A percentile compares a stretch with the other conserved stretches of the same genome.
phyloP scores from a whole-genome alignment of 768 basidiomycete genomes.

The Russula sp. region DNA sequence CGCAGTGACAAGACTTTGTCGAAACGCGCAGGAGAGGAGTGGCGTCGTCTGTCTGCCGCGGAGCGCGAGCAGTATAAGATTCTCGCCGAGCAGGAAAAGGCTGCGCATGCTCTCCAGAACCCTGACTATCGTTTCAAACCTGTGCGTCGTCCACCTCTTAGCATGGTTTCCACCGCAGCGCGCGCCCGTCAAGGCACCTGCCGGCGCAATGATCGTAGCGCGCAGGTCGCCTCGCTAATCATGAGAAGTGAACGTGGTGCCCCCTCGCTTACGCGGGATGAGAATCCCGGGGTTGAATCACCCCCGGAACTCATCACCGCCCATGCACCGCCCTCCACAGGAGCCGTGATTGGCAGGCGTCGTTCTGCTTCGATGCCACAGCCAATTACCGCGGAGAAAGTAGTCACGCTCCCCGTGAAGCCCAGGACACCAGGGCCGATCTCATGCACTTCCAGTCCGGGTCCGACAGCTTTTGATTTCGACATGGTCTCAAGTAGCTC shows the following conservation, averaged over 20 bases:
- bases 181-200: neutral
- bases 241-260: constrained; percentile 15
- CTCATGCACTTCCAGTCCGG: constrained; percentile 21
- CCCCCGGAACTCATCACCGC: neutral
- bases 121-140: constrained; percentile 65
- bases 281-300: neutral
- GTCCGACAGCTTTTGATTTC: constrained; percentile 5
- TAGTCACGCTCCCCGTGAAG: neutral
- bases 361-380: constrained; percentile 24
- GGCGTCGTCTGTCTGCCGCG: constrained; percentile 50
- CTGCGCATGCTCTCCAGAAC: constrained; percentile 49
- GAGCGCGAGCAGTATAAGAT: constrained; percentile 46
- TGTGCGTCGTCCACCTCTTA: constrained; percentile 24
- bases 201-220: constrained; percentile 18
- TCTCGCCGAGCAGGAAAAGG: constrained; percentile 51
- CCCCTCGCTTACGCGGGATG: constrained; percentile 1
- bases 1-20: constrained; percentile 52
- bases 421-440: constrained; percentile 8
- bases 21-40: constrained; percentile 72
- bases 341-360: constrained; percentile 8
- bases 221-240: constrained; percentile 10
- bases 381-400: constrained; percentile 7
- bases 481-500: constrained; percentile 19
- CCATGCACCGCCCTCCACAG: neutral
- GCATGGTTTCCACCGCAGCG: neutral